These are phyloP conservation scores for Panaeolus cyanescens DNA, from an alignment of 768 basidiomycete genomes.

Conservation along the genomic window DNA sequence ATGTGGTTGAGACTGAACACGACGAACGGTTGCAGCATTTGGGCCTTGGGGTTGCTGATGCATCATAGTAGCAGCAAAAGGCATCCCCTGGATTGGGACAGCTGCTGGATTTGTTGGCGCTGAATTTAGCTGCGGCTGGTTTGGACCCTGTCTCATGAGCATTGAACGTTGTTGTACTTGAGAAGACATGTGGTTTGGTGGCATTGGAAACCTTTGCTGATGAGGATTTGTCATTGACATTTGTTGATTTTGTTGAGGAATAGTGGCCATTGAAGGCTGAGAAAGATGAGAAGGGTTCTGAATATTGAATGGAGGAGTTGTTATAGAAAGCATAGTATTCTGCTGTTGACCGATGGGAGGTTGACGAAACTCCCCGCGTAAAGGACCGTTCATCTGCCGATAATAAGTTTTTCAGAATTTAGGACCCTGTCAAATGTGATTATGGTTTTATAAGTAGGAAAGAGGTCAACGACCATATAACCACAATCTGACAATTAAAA, in stretches of 20 bases:
- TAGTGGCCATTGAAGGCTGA: constrained; percentile 29
- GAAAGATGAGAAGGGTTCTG: constrained; percentile 39
- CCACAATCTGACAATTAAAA: no score
- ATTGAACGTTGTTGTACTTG: constrained; percentile 36
- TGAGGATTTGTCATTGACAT: constrained; percentile 12
- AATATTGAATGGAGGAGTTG: constrained; percentile 29
- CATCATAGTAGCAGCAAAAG: constrained; percentile 43
- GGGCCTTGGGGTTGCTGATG: constrained; percentile 35
- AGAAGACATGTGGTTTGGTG: constrained; percentile 29
- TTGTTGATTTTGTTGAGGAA: constrained; percentile 7
- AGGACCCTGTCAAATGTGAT: no score
- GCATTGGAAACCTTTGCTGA: constrained; percentile 27
- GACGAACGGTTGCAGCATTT: constrained; percentile 40
- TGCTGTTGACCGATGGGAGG: constrained; percentile 42
- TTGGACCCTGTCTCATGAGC: constrained; percentile 30
- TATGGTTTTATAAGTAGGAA: no score
- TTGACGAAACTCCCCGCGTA: constrained; percentile 48
- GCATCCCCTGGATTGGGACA: constrained; percentile 37
- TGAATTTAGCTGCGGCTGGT: constrained; percentile 29
- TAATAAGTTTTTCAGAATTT: not conserved
- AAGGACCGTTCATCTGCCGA: constrained; percentile 48
- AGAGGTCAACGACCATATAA: no score
- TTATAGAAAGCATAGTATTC: constrained; percentile 34
- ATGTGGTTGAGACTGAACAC: constrained; percentile 61
- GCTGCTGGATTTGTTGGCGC: constrained; percentile 15